These are phyloP conservation scores for Raffaelea arxii DNA, from an alignment of 2,329 filamentous ascomycete genomes.

Conservation along the genomic window DNA sequence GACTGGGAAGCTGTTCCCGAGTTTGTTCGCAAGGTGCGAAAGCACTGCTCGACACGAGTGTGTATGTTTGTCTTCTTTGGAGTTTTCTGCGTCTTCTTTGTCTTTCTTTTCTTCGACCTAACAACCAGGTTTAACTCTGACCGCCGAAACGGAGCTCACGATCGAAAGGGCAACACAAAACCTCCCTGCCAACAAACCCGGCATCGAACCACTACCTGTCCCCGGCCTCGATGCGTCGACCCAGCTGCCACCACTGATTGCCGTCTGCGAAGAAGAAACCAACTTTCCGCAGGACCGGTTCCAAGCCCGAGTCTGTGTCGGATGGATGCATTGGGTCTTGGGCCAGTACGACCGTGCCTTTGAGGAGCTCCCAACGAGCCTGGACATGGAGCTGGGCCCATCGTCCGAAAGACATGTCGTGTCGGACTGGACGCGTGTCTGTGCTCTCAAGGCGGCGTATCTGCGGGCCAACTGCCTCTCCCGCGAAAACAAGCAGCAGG, in stretches of 20 bases:
- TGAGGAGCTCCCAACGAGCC: slow-evolving; percentile 51
- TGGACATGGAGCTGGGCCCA: slow-evolving; percentile 41
- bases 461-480: slow-evolving; percentile 59
- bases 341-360: slow-evolving; percentile 57
- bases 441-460: slow-evolving; percentile 68
- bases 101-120: slow-evolving; percentile 12
- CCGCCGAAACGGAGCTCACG: slow-evolving; percentile 59
- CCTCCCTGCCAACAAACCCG: slow-evolving; percentile 24
- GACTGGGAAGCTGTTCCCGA: slow-evolving; percentile 83
- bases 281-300: slow-evolving; percentile 49
- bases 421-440: slow-evolving; percentile 73
- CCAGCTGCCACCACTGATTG: slow-evolving; percentile 40
- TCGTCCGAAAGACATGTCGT: slow-evolving; percentile 35
- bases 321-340: slow-evolving; percentile 74
- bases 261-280: slow-evolving; percentile 49
- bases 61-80: slow-evolving; percentile 43
- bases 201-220: slow-evolving; percentile 27
- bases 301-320: slow-evolving; percentile 74
- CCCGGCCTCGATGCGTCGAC: slow-evolving; percentile 34
- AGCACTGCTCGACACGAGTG: slow-evolving; percentile 77
- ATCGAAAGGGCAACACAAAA: slow-evolving; percentile 47
- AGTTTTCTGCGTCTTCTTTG: slow-evolving; percentile 6
- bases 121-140: slow-evolving; percentile 53
- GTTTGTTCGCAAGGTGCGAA: slow-evolving; percentile 83
- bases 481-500: slow-evolving; percentile 35